Evolutionary conservation across 768 basidiomycete genomes (phyloP), one percentile per base, ranked within the genome.

Genomic region (Bullera alba): DNA sequence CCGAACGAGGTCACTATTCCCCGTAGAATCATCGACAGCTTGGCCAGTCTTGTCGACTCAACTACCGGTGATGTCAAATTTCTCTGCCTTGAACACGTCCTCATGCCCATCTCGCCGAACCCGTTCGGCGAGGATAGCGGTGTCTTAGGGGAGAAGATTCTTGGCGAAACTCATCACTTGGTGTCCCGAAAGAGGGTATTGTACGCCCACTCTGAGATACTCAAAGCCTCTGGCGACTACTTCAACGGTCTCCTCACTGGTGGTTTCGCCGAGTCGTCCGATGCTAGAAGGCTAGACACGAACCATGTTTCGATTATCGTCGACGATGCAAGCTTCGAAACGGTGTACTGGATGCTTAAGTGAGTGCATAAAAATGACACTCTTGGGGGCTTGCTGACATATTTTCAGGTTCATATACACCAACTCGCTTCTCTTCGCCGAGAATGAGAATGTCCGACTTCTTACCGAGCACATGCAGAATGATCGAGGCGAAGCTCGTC

Each of bases 11-110:
- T 79, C 50, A 80, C 80, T 54, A 81, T 85, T 12, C 84, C 85
- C 4, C 75, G 77, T 16, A 80, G 83, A 61, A 75, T 86, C 0
- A 70, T 86, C 3, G 80, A 83, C 38, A 85, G 83, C 0, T 75
- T 87, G 12, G 83, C 83, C 64, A 79, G 80, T 12, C 81, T 83
- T 4, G 65, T 88, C 21, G 86, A 86, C 46, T 44, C 63, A 81
- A 81, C 83, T 58, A 85, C 85, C 2, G 85, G 85, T 10, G 86
- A 88, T 63, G 81, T 88, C 5, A 77, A 79, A 47, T 86, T 88
- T 57, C 73, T 87, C 7, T 86, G 85, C 62, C 72, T 87, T 6
- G 85, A 88, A 63, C 73, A 76, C 43, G 36, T 35, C 4, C 37
- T 15, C 55, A 25, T 63, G 73, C 12, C 37, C 10, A 21, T 21